These are phyloP conservation scores for Rhizopogon vinicolor DNA, from an alignment of 768 basidiomycete genomes.

Conservation along the genomic window DNA sequence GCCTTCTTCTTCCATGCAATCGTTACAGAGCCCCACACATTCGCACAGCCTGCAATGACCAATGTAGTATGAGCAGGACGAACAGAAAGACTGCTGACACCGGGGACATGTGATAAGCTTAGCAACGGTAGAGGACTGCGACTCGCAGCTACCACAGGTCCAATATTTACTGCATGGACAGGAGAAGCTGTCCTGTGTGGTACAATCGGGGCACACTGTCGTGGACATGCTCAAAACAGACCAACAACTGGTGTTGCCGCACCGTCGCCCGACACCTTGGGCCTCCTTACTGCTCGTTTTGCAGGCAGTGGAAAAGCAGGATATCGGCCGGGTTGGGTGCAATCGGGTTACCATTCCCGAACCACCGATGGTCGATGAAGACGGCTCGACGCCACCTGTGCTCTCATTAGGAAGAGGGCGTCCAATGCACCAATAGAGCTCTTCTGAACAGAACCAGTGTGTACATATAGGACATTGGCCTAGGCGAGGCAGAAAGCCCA, in stretches of 20 bases:
- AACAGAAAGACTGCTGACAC: background rate
- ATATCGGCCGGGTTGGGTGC: background rate
- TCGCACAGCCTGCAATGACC: background rate
- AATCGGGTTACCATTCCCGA: background rate
- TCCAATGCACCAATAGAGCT: background rate
- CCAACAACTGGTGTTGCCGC: background rate
- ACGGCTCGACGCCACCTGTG: background rate
- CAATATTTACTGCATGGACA: conserved; percentile 1
- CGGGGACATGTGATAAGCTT: background rate
- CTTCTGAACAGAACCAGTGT: background rate
- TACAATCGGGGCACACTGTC: background rate
- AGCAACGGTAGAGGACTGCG: background rate
- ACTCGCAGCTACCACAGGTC: conserved; percentile 1
- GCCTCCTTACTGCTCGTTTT: background rate
- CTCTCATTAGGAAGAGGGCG: background rate
- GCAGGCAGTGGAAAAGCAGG: background rate
- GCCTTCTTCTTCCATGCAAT: background rate
- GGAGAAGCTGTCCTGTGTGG: background rate
- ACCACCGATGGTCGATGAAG: background rate
- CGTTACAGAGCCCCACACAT: background rate
- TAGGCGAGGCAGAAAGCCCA: background rate
- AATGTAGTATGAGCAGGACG: background rate
- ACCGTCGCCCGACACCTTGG: background rate
- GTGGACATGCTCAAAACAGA: background rate
- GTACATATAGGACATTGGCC: background rate